Conservation (phyloP, 129 eudicot genomes). For the Flaveria brownii region DNA sequence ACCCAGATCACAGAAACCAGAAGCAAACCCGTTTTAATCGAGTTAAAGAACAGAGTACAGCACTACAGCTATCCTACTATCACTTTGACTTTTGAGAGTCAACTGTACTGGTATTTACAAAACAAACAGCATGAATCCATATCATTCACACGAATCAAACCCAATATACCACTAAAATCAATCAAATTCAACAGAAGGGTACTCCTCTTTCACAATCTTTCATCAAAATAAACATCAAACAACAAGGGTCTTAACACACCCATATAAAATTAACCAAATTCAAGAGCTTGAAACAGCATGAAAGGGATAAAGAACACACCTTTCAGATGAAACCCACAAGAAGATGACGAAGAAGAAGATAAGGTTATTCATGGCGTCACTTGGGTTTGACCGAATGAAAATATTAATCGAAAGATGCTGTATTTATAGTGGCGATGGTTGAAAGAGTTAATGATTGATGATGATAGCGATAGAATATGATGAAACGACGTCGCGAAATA, state of each 20-base stretch:
- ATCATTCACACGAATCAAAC: no score
- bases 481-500: constrained; percentile 21
- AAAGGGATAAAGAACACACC: constrained; percentile 33
- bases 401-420: constrained; percentile 7
- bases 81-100: no score
- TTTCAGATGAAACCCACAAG: constrained; percentile 27
- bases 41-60: constrained; percentile 10
- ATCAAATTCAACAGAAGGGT: no score
- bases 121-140: no score
- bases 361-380: constrained; percentile 35
- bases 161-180: no score
- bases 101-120: no score
- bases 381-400: constrained; percentile 9
- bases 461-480: not conserved
- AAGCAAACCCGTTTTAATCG: not conserved
- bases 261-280: not conserved
- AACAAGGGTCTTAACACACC: constrained; percentile 5
- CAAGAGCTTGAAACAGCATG: not conserved
- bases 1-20: not conserved
- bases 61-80: not conserved
- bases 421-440: constrained; percentile 21
- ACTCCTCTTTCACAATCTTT: no score
- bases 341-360: constrained; percentile 22
- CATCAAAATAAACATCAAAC: not conserved
- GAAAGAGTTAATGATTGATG: constrained; percentile 2